Conservation (phyloP, 2,329 filamentous ascomycete genomes). For the Sporothrix curviconia region DNA sequence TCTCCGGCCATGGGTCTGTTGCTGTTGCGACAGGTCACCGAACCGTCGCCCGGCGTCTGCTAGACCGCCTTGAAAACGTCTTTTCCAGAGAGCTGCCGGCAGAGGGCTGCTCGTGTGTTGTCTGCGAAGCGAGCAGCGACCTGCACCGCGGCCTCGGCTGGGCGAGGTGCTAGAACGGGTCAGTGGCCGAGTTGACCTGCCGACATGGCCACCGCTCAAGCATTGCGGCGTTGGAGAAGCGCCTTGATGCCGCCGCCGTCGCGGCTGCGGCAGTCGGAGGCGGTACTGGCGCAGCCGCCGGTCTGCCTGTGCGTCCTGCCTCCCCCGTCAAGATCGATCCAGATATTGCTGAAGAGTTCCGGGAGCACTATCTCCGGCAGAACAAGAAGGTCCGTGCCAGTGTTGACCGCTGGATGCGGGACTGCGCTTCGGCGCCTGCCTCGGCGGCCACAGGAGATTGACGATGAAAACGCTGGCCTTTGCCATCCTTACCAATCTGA, state of each 20-base stretch:
- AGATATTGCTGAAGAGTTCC: constrained; percentile 87
- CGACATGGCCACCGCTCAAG: constrained; percentile 85
- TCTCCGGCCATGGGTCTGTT: constrained; percentile 77
- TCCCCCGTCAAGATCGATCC: constrained; percentile 75
- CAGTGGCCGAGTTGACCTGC: constrained; percentile 78
- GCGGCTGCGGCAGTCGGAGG: constrained; percentile 17
- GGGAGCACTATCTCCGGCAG: constrained; percentile 85
- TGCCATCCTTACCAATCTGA: constrained; percentile 83
- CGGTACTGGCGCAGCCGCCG: constrained; percentile 10
- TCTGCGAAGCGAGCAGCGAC: constrained; percentile 62
- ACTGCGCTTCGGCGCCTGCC: constrained; percentile 65
- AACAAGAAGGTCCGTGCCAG: constrained; percentile 87
- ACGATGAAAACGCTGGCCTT: constrained; percentile 92
- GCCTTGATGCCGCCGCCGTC: constrained; percentile 47
- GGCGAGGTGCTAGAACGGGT: constrained; percentile 92
- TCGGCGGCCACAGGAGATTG: constrained; percentile 80
- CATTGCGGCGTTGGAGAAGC: constrained; percentile 55
- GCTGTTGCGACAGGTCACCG: constrained; percentile 93
- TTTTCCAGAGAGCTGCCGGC: constrained; percentile 88
- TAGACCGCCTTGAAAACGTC: constrained; percentile 88
- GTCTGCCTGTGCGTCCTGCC: constrained; percentile 45
- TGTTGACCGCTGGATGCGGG: constrained; percentile 83
- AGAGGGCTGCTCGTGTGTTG: constrained; percentile 77
- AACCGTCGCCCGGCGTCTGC: constrained; percentile 80
- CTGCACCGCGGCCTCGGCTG: constrained; percentile 74